These are phyloP conservation scores for Eucalyptus melliodora DNA, from an alignment of 345 rosid genomes.

Conservation along the genomic window DNA sequence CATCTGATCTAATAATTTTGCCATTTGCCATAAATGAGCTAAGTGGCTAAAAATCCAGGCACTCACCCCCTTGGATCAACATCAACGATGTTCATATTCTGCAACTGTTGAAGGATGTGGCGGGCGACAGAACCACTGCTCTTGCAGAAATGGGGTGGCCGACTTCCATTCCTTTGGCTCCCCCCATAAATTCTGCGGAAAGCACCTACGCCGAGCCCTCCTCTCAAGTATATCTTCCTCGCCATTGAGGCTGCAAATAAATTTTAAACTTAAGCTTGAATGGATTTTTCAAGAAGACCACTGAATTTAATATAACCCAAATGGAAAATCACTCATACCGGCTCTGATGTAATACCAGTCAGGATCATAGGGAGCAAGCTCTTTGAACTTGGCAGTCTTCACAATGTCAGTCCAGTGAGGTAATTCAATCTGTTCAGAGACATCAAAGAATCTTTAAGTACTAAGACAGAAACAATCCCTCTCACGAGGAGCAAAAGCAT, in stretches of 20 bases:
- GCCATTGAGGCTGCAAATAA: constrained; percentile 70
- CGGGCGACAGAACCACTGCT: constrained; percentile 86
- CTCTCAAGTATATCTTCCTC: constrained; percentile 77
- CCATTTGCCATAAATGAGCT: background rate
- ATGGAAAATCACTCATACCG: constrained; percentile 12
- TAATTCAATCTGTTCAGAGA: constrained; percentile 53
- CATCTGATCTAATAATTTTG: background rate
- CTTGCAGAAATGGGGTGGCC: constrained; percentile 84
- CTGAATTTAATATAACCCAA: background rate
- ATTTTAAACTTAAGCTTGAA: background rate
- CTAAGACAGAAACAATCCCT: background rate
- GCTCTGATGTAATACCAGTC: constrained; percentile 88
- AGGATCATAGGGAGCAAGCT: constrained; percentile 90
- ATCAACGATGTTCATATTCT: constrained; percentile 54
- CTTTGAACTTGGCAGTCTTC: constrained; percentile 67
- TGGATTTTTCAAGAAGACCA: background rate
- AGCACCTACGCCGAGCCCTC: constrained; percentile 91
- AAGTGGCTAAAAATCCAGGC: background rate
- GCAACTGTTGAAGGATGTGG: constrained; percentile 75
- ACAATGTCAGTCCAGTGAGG: constrained; percentile 88
- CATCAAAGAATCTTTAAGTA: background rate
- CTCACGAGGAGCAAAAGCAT: background rate
- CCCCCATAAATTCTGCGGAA: constrained; percentile 78
- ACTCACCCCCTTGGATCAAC: constrained; percentile 54
- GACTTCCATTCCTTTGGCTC: constrained; percentile 78